Evolutionary conservation across 176 grass and related monocot genomes (phyloP).

Genomic region (Aegilops tauschii): DNA sequence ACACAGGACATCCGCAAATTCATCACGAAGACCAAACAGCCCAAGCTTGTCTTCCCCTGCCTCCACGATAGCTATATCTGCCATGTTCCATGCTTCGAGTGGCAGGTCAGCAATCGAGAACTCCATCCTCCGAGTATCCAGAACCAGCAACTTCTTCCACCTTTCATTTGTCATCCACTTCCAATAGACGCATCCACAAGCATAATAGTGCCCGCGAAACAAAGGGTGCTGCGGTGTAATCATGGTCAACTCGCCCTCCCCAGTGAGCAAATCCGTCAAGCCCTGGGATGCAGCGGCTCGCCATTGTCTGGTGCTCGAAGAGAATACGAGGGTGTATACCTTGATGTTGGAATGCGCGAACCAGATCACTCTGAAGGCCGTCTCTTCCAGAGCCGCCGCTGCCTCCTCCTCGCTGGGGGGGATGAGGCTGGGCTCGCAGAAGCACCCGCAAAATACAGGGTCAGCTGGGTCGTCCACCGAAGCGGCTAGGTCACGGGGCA

Average conservation of each 20-base stretch:
- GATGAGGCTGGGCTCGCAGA: no score
- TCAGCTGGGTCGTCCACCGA: no score
- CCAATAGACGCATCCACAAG: neutral
- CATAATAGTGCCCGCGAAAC: neutral
- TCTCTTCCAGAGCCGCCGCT: neutral
- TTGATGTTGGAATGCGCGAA: neutral
- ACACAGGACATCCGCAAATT: neutral
- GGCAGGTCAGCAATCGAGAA: neutral
- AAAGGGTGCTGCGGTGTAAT: no score
- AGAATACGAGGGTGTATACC: neutral
- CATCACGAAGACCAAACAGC: neutral
- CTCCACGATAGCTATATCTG: neutral
- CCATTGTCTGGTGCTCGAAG: neutral
- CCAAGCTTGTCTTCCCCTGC: neutral
- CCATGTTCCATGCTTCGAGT: no score
- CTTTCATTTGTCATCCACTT: no score
- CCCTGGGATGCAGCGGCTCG: neutral
- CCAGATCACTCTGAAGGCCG: neutral
- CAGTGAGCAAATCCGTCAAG: no score
- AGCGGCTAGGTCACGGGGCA: no score
- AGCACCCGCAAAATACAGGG: no score
- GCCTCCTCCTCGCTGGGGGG: no score
- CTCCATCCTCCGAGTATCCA: neutral
- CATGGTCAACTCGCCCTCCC: neutral
- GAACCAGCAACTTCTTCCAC: neutral